Base-by-base conservation (phyloP, 805 yeast species). In the Lipomyces spencermartinsiae region DNA sequence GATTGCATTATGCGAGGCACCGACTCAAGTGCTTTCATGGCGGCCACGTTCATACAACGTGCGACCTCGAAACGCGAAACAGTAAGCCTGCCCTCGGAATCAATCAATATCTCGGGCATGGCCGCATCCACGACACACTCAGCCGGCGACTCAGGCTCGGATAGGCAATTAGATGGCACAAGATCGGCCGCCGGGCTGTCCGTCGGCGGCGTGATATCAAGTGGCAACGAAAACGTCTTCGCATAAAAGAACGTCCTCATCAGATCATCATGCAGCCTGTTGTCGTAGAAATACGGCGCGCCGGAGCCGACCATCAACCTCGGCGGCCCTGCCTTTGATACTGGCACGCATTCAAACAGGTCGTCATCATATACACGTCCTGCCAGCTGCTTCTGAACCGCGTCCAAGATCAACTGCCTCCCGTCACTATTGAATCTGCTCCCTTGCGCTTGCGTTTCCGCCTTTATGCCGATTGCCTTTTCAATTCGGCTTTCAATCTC, bases 11-110 rank as follows among this genome's bases (percentile, higher is more conserved):
- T 53, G 55, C 19, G 54, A 29, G 58, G 35, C 16, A 63, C 53
- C 7, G 4, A 29, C 34, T 25, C 19, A 39, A 63, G 33, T 35
- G 55, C 54, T 16, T 37, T 29, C 25, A 58, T 34, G 16, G 66
- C 66, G 2, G 68, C 68, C 7, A 31, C 22, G 12, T 58, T 62
- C 33, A 56, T 53, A 22, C 68, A 57, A 14, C 46, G 31, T 16
- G 68, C 68, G 12, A 64, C 37, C 14, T 64, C 56, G 46, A 54
- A 55, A 33, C 65, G 53, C 22, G 67, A 65, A 34, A 64, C 55
- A 1, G 58, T 54, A 19, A 64, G 31, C 19, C 8, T 25, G 31
- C 61, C 67, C 10, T 55, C 31, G 35, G 62, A 55, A 19, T 25
- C 60, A 25, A 58, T 51, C 1, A 31, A 9, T 22, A 63, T 54